Conservation (phyloP, 2,329 filamentous ascomycete genomes). For the Rhexocercosporidium sp. region DNA sequence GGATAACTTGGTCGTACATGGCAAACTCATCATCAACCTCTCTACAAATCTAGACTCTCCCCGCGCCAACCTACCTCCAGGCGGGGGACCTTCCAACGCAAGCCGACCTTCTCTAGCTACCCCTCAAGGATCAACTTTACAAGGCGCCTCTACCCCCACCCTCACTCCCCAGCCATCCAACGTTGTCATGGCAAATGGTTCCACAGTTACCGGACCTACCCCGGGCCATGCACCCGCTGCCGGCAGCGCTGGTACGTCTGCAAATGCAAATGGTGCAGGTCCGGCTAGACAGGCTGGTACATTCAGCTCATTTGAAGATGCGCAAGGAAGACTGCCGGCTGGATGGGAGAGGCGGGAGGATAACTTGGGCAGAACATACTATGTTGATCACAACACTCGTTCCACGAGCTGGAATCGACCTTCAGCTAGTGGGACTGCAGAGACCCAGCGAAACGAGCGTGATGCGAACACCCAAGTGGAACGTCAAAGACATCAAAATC, state of each 20-base stretch:
- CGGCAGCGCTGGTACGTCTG: slow-evolving; percentile 39
- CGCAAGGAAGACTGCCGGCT: slow-evolving; percentile 87
- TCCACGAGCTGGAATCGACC: slow-evolving; percentile 97
- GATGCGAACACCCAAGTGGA: slow-evolving; percentile 94
- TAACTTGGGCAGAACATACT: slow-evolving; percentile 93
- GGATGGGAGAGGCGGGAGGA: slow-evolving; percentile 98
- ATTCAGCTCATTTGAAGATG: slow-evolving; percentile 93
- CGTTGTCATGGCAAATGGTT: slow-evolving; percentile 40
- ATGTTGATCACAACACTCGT: slow-evolving; percentile 96
- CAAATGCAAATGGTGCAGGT: slow-evolving; percentile 32
- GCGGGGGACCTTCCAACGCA: slow-evolving; percentile 35
- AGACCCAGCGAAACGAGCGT: slow-evolving; percentile 77
- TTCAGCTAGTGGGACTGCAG: slow-evolving; percentile 76
- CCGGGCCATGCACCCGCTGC: slow-evolving; percentile 43
- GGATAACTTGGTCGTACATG: slow-evolving; percentile 96
- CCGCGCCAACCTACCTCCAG: slow-evolving; percentile 48
- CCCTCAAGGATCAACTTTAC: slow-evolving; percentile 39
- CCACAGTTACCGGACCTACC: slow-evolving; percentile 38
- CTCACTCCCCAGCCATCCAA: slow-evolving; percentile 38
- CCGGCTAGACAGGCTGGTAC: slow-evolving; percentile 48
- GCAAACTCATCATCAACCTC: slow-evolving; percentile 94
- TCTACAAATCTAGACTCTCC: slow-evolving; percentile 83
- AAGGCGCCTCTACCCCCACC: slow-evolving; percentile 45
- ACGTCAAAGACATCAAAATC: slow-evolving; percentile 90
- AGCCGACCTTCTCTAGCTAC: slow-evolving; percentile 41